Conservation (phyloP, 176 grass and related monocot genomes). For the Olyra latifolia region DNA sequence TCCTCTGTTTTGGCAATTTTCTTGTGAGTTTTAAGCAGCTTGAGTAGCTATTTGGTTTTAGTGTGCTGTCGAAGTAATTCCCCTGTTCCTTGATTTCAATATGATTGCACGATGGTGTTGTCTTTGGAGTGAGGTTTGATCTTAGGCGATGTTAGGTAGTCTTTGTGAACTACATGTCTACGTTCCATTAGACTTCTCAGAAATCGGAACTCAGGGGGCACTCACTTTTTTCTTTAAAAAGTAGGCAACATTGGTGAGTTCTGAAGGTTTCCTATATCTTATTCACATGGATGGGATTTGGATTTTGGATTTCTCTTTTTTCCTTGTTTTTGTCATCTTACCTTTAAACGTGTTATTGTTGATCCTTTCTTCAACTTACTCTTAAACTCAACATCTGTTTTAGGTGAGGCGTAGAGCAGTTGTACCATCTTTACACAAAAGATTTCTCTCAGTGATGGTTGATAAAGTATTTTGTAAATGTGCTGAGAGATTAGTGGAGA, state of each 20-base stretch:
- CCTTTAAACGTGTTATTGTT: neutral
- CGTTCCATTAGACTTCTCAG: neutral
- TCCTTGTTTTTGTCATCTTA: neutral
- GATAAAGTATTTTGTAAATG: conserved; percentile 93
- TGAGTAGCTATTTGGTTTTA: neutral
- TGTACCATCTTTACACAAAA: conserved; percentile 88
- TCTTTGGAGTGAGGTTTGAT: neutral
- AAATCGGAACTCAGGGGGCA: neutral
- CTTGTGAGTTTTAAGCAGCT: neutral
- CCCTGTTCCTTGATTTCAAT: neutral
- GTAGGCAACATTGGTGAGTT: neutral
- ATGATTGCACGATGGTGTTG: neutral
- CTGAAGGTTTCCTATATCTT: neutral
- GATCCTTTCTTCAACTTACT: conserved; percentile 27
- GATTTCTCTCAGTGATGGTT: conserved; percentile 86
- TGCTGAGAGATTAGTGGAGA: conserved; percentile 83
- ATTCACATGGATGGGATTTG: neutral
- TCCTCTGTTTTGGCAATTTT: neutral
- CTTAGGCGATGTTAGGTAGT: neutral
- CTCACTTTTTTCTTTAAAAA: neutral
- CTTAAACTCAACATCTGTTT: conserved; percentile 28
- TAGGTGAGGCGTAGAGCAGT: conserved; percentile 83
- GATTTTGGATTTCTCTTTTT: neutral
- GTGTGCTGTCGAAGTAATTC: neutral
- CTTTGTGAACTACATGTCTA: neutral